These are phyloP conservation scores for Logfia minima DNA, from an alignment of 129 eudicot genomes.

Conservation along the genomic window DNA sequence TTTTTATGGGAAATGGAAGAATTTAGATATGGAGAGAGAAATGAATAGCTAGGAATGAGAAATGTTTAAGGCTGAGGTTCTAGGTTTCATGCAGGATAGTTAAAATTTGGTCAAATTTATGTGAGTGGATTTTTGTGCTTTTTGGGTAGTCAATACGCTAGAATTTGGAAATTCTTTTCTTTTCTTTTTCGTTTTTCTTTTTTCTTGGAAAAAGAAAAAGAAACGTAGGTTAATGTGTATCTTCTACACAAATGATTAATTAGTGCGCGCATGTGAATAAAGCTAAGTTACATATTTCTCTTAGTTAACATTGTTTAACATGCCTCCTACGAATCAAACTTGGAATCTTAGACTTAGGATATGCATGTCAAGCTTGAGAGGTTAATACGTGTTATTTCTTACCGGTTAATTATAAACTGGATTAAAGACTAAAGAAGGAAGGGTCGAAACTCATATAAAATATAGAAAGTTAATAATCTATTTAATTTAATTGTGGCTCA, in stretches of 20 bases:
- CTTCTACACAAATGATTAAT: not conserved
- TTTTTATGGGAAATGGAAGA: conserved; percentile 28
- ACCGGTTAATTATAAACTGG: too few species aligned
- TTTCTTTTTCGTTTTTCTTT: conserved; percentile 18
- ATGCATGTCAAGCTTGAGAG: not conserved
- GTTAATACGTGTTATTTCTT: too few species aligned
- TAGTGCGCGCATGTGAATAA: conserved; percentile 27
- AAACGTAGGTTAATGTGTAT: too few species aligned
- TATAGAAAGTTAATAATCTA: too few species aligned
- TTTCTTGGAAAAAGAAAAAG: not conserved
- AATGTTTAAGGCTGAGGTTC: conserved; percentile 41
- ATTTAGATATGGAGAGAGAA: conserved; percentile 30
- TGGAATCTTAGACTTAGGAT: not conserved
- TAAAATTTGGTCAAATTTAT: conserved; percentile 24
- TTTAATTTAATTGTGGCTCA: too few species aligned
- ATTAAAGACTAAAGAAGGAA: too few species aligned
- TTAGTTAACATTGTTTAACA: not conserved
- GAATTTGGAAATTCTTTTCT: not conserved
- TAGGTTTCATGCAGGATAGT: conserved; percentile 30
- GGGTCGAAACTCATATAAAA: too few species aligned
- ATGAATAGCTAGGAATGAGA: conserved; percentile 4
- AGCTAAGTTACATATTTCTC: not conserved
- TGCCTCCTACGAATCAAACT: not conserved
- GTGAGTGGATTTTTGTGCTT: conserved; percentile 16
- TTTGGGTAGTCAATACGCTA: conserved; percentile 15